Percentiles rank a stretch among this genome's conserved stretches.
Evolutionary conservation across 306 rosid genomes (phyloP).

Genomic region (Cucumis sativus): Cucumber_9930_V3 NC_026661.2:16943001-16943500

Average conservation of each 20-base stretch:
- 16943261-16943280: conserved; percentile 62
- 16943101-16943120: conserved; percentile 58
- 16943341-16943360: conserved; percentile 82
- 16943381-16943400: conserved; percentile 85
- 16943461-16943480: conserved; percentile 89
- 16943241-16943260: conserved; percentile 79
- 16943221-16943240: conserved; percentile 82
- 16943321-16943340: conserved; percentile 84
- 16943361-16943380: conserved; percentile 80
- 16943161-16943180: conserved; percentile 58
- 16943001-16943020: conserved; percentile 69
- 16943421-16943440: conserved; percentile 93
- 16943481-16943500: conserved; percentile 86
- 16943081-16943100: conserved; percentile 83
- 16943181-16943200: conserved; percentile 55
- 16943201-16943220: conserved; percentile 86
- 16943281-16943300: conserved; percentile 66
- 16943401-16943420: conserved; percentile 71
- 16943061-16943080: conserved; percentile 69
- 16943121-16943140: conserved; percentile 51
- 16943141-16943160: conserved; percentile 68
- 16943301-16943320: conserved; percentile 87
- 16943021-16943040: conserved; percentile 54
- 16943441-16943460: conserved; percentile 91
- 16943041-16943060: conserved; percentile 46